phyloP scores from a whole-genome alignment of 2,329 filamentous ascomycete species.

The Xylariaceae sp. region DNA sequence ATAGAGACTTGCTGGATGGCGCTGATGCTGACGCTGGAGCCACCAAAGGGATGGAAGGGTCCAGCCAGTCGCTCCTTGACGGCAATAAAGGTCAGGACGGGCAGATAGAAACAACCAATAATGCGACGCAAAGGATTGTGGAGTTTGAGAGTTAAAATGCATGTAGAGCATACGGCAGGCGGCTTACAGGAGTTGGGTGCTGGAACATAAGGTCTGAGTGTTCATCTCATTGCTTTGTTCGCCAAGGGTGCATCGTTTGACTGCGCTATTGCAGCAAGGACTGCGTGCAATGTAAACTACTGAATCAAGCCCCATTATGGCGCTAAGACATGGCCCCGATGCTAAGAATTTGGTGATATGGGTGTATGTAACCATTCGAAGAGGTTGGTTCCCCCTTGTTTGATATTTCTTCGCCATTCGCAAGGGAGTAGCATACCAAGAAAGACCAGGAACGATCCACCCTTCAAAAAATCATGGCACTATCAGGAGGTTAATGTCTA shows the following conservation, averaged over 20 bases:
- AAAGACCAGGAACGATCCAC: background rate
- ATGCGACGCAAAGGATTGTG: conserved; percentile 49
- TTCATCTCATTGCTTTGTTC: conserved; percentile 27
- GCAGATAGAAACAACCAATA: conserved; percentile 34
- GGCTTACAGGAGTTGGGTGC: conserved; percentile 18
- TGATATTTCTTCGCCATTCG: background rate
- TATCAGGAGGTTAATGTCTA: background rate
- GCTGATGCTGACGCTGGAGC: conserved; percentile 73
- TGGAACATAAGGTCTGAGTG: conserved; percentile 35
- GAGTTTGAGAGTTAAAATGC: conserved; percentile 53
- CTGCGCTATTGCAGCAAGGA: conserved; percentile 30
- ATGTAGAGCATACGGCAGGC: conserved; percentile 33
- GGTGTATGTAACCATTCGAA: conserved; percentile 16
- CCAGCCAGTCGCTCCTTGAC: conserved; percentile 39
- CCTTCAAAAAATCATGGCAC: background rate
- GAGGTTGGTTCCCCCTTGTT: background rate
- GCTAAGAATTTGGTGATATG: conserved; percentile 30
- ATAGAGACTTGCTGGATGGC: conserved; percentile 75
- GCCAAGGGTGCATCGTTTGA: conserved; percentile 27
- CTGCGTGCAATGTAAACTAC: conserved; percentile 31
- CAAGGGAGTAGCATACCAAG: conserved; percentile 1
- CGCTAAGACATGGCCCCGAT: conserved; percentile 33
- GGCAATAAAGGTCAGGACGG: conserved; percentile 36
- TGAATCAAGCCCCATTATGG: conserved; percentile 28
- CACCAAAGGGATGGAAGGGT: conserved; percentile 42